Base-by-base conservation (phyloP, 345 rosid species). In the Eucalyptus coolabah region DNA sequence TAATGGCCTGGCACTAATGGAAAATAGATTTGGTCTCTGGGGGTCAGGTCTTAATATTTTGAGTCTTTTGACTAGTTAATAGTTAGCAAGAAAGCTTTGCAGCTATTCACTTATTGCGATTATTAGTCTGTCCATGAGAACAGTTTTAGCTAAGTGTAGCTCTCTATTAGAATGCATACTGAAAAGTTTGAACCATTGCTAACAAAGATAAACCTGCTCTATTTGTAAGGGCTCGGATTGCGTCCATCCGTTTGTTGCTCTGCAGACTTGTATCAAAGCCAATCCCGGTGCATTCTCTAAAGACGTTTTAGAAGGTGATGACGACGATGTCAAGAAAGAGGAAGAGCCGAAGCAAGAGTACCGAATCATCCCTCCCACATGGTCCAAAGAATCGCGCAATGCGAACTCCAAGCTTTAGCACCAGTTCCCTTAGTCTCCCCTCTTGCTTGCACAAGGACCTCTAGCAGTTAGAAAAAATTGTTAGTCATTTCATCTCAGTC, bases 191-290 rank as follows among this genome's bases (percentile, higher is more conserved):
- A 77, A 12, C 15, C 45, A 40, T 77, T 12, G 47, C 83, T 77
- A 37, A 77, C 45, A 37, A 37, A 37, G 83, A 77, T 37, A 69
- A 37, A 77, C 28, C 47, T 89, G 50, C 87, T 32, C 30, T 56
- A 47, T 65, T 89, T 50, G 30, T 37, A 91, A 98, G 98, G 99
- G 99, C 87, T 95, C 99, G 54, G 98, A 98, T 87, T 97, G 99
- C 54, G 95, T 97, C 88, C 91, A 91, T 87, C 98, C 97, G 16
- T 96, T 98, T 85, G 94, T 98, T 63, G 97, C 98, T 65, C 92
- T 98, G 93, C 99, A 97, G 93, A 93, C 88, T 87, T 97, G 99
- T 91, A 95, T 98, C 81, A 96, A 96, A 92, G 94, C 91, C 13
- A 94, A 97, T 80, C 99, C 99, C 0, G 87, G 90, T 82, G 98